A percentile compares a stretch with the other conserved stretches of the same genome.
Evolutionary conservation across 257 asterid species (phyloP).

Genomic region (Gynochthodes officinalis): DNA sequence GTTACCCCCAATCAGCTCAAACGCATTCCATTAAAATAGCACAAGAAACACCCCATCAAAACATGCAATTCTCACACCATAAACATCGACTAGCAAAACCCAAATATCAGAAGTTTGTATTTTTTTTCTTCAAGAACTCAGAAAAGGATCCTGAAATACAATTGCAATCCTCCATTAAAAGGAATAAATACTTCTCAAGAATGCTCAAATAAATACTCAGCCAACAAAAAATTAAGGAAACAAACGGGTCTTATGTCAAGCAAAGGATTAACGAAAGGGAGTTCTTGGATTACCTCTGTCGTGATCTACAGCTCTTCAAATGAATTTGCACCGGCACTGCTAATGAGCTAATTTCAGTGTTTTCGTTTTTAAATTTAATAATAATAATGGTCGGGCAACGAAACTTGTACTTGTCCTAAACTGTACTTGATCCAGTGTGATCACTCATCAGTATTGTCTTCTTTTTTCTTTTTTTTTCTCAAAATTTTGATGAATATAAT

Average conservation of each 20-base stretch:
- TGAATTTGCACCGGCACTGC: not conserved
- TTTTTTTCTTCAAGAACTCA: not conserved
- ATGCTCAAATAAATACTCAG: not conserved
- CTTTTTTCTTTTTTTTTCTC: too few relatives aligned
- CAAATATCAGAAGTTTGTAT: not conserved
- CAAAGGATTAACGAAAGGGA: not conserved
- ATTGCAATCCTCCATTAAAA: not conserved
- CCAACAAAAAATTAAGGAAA: not conserved
- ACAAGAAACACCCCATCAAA: not conserved
- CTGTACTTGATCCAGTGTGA: too few relatives aligned
- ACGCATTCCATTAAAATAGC: not conserved
- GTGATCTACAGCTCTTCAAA: not conserved
- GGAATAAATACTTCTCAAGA: not conserved
- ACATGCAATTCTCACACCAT: not conserved
- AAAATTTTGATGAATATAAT: too few relatives aligned
- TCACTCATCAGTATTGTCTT: too few relatives aligned
- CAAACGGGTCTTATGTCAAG: not conserved
- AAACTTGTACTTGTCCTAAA: too few relatives aligned
- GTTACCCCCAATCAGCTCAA: not conserved
- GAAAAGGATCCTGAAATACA: not conserved
- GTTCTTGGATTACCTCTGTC: not conserved
- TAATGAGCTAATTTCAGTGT: not conserved
- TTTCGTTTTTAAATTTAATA: not conserved
- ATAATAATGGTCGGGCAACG: not conserved
- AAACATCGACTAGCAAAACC: not conserved